Evolutionary conservation across 75 land plant genomes (phyloP).

Genomic region (Chamaecyparis obtusa): DNA sequence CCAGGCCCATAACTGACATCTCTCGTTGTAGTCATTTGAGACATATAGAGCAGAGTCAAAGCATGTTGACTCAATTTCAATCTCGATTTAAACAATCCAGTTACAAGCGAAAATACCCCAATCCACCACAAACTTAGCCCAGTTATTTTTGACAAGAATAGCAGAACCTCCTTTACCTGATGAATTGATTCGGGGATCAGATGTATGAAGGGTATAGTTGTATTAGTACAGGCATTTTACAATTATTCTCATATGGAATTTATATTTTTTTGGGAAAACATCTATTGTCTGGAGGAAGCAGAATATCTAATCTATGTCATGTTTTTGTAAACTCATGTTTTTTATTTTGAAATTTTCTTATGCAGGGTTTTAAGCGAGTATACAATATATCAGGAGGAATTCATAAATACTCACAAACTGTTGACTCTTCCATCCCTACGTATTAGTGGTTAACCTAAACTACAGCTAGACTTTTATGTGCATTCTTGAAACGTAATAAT

Average conservation of each 20-base stretch:
- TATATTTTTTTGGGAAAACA: not conserved
- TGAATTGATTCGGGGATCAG: too few relatives aligned
- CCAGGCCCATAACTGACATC: too few relatives aligned
- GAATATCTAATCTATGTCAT: not conserved
- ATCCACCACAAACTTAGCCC: too few relatives aligned
- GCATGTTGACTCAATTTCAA: too few relatives aligned
- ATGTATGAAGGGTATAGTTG: not conserved
- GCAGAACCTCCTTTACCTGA: too few relatives aligned
- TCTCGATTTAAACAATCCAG: too few relatives aligned
- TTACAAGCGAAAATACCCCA: too few relatives aligned
- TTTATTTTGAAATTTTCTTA: not conserved
- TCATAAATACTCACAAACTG: slow-evolving; percentile 85
- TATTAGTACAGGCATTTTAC: not conserved
- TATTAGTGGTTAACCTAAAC: slow-evolving; percentile 31
- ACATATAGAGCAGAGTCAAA: too few relatives aligned
- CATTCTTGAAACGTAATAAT: not conserved
- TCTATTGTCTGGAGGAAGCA: not conserved
- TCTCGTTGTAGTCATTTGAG: too few relatives aligned
- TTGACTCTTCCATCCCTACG: slow-evolving; percentile 74
- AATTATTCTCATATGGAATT: not conserved
- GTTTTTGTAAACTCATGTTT: not conserved
- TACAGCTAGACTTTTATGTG: not conserved
- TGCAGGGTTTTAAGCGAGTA: slow-evolving; percentile 81
- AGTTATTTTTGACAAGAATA: too few relatives aligned
- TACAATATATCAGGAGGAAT: slow-evolving; percentile 96